phyloP scores from a whole-genome alignment of 2,329 filamentous ascomycete genomes.

The Fusarium drepaniforme region DNA sequence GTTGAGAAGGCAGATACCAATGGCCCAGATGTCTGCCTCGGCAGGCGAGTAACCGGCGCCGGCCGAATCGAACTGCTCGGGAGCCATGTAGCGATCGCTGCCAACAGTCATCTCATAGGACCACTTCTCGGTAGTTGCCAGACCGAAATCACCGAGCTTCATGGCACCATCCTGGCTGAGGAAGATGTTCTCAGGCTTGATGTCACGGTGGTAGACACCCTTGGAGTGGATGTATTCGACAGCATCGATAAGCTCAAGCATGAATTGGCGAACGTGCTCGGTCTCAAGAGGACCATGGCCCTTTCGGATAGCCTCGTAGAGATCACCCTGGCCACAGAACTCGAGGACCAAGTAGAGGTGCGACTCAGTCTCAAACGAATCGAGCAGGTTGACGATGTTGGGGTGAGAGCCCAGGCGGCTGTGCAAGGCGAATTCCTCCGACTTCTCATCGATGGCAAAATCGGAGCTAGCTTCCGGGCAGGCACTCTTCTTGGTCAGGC shows the following conservation, averaged over 20 bases:
- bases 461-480: conserved; percentile 70
- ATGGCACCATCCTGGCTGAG: conserved; percentile 86
- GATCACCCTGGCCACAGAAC: conserved; percentile 93
- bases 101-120: conserved; percentile 94
- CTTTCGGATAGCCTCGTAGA: conserved; percentile 96
- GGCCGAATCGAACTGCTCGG: conserved; percentile 94
- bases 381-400: conserved; percentile 93
- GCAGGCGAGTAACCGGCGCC: conserved; percentile 91
- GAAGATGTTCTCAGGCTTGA: conserved; percentile 99
- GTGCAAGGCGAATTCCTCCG: conserved; percentile 85
- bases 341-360: conserved; percentile 95
- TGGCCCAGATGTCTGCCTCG: conserved; percentile 95
- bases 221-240: conserved; percentile 92
- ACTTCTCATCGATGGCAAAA: conserved; percentile 84
- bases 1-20: conserved; percentile 96
- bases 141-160: conserved; percentile 97
- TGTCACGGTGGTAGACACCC: conserved; percentile 95
- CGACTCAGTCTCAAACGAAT: conserved; percentile 91
- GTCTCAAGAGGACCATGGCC: conserved; percentile 92
- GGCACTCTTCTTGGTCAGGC: conserved; percentile 85
- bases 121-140: conserved; percentile 91
- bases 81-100: conserved; percentile 99
- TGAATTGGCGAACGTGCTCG: conserved; percentile 96
- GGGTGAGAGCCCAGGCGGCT: conserved; percentile 81
- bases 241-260: conserved; percentile 92